phyloP scores from a whole-genome alignment of 352 stramenopile species.

The Phytophthora pinifolia region DNA sequence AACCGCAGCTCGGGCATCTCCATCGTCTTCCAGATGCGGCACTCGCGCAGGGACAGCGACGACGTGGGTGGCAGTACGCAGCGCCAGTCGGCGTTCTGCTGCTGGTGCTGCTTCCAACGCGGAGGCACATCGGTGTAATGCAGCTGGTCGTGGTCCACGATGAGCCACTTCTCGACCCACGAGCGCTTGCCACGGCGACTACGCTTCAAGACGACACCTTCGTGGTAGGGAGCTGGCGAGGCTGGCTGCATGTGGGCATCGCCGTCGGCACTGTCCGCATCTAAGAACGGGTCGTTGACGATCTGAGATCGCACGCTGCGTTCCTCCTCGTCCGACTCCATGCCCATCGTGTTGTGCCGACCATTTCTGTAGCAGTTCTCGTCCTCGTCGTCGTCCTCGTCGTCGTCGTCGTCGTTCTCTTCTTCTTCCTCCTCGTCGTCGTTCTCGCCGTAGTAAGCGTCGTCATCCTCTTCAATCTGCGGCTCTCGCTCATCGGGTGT shows the following conservation, averaged over 20 bases:
- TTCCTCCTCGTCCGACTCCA: slow-evolving; percentile 46
- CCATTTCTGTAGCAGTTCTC: slow-evolving; percentile 28
- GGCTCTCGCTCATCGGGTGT: slow-evolving; percentile 57
- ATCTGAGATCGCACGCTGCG: slow-evolving; percentile 29
- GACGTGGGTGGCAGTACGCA: slow-evolving; percentile 44
- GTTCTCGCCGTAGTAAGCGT: slow-evolving; percentile 54
- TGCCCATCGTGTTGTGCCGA: slow-evolving; percentile 41
- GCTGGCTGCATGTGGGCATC: slow-evolving; percentile 28
- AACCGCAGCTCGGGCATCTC: slow-evolving; percentile 84
- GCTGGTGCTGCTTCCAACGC: slow-evolving; percentile 31
- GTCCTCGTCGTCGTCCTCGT: slow-evolving; percentile 41
- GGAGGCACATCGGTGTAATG: slow-evolving; percentile 61
- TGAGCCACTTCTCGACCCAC: slow-evolving; percentile 74
- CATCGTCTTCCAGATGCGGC: slow-evolving; percentile 86
- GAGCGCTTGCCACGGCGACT: slow-evolving; percentile 68
- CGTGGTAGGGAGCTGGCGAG: slow-evolving; percentile 45
- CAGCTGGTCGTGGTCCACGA: slow-evolving; percentile 68
- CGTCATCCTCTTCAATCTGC: slow-evolving; percentile 61
- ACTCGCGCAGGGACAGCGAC: slow-evolving; percentile 64
- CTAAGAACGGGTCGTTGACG: slow-evolving; percentile 35
- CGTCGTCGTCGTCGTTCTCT: slow-evolving; percentile 34
- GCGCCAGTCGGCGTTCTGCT: slow-evolving; percentile 29
- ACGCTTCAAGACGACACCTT: slow-evolving; percentile 70
- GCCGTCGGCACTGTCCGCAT: slow-evolving; percentile 34
- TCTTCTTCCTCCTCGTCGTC: slow-evolving; percentile 56